Conservation (phyloP, 805 yeast species). For the Metschnikowia colocasiae region DNA sequence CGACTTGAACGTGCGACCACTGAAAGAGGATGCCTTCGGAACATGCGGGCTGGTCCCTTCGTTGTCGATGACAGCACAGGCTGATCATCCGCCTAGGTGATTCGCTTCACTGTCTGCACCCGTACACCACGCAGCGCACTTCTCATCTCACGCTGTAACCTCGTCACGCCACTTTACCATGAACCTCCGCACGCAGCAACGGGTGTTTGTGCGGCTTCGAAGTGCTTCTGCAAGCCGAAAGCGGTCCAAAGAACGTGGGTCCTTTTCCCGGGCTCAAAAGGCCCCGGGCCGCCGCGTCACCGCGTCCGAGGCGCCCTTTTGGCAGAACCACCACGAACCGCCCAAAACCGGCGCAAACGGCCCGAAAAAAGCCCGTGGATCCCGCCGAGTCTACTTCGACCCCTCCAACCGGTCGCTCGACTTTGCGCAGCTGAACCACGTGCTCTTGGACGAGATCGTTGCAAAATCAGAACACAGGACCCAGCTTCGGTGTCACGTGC, state of each 20-base stretch:
- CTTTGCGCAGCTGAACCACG: slow-evolving; percentile 9
- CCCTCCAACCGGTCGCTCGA: slow-evolving; percentile 15
- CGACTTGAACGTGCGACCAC: no score
- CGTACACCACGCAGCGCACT: no score
- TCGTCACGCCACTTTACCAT: no score
- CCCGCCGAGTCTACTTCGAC: slow-evolving; percentile 12
- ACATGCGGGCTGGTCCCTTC: no score
- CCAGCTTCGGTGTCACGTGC: slow-evolving; percentile 9
- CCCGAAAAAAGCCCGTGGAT: not conserved
- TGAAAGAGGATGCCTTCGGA: no score
- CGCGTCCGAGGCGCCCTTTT: not conserved
- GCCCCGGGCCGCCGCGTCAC: not conserved
- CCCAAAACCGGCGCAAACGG: not conserved
- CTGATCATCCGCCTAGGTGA: no score
- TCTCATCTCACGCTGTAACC: no score
- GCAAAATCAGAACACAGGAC: slow-evolving; percentile 5
- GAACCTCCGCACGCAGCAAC: not conserved
- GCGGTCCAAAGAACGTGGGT: not conserved
- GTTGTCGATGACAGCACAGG: no score
- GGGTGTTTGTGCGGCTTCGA: slow-evolving; percentile 1
- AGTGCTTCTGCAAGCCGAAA: not conserved
- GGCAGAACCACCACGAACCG: not conserved
- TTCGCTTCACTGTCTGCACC: no score
- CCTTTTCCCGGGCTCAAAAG: not conserved
- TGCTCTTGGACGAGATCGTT: slow-evolving; percentile 8